A percentile compares a stretch with the other conserved stretches of the same genome.
Conservation (phyloP, 2,329 filamentous ascomycete species). For the Xylariaceae sp. region DNA sequence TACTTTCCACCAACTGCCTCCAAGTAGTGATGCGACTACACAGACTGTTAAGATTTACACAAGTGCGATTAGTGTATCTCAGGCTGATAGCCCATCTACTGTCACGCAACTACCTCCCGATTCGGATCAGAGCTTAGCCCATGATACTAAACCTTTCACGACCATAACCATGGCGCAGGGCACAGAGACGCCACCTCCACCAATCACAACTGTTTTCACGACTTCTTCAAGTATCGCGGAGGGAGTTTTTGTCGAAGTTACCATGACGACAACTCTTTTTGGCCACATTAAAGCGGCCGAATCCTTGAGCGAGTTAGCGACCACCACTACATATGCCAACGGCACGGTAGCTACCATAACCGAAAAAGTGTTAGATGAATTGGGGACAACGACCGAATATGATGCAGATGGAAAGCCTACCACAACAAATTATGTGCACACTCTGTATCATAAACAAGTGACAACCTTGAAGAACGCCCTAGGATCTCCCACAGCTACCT, state of each 20-base stretch:
- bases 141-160: constrained; percentile 9
- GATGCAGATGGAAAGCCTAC: constrained; percentile 32
- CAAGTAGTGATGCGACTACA: neutral
- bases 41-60: neutral
- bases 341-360: constrained; percentile 29
- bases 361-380: constrained; percentile 14
- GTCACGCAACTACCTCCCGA: neutral
- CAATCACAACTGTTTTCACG: constrained; percentile 31
- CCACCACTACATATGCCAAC: constrained; percentile 19
- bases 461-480: constrained; percentile 33
- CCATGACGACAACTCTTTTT: constrained; percentile 21
- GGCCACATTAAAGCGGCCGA: constrained; percentile 27
- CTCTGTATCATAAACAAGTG: constrained; percentile 13
- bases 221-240: constrained; percentile 24
- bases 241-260: constrained; percentile 25
- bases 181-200: neutral
- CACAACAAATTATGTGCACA: constrained; percentile 2
- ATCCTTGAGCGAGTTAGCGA: constrained; percentile 14
- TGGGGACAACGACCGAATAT: neutral
- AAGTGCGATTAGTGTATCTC: neutral
- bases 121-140: neutral
- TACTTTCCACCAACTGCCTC: neutral
- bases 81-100: neutral
- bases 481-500: constrained; percentile 33
- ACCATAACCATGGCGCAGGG: constrained; percentile 4